Base-by-base conservation (phyloP, 2,329 filamentous ascomycete species). In the Didymella exigua region DNA sequence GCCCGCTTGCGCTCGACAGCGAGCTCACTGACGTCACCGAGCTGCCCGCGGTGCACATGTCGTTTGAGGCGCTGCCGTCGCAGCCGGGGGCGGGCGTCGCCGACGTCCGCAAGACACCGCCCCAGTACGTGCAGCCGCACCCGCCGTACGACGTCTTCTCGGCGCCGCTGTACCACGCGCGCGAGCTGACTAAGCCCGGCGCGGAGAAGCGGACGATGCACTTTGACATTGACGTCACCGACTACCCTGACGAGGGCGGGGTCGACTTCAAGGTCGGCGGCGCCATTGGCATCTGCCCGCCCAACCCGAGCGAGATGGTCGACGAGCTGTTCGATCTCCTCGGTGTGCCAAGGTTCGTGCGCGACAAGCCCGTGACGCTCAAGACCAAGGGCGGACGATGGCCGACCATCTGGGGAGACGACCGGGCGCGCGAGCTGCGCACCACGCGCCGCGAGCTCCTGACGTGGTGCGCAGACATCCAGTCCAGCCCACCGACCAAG, bases 391-490 rank as follows among this genome's bases (percentile, higher is more conserved):
- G 82, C 57, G 93, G 93, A 29, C 85, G 95, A 44, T 99, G 93
- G 93, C 95, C 95, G 4, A 99, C 95, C 0, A 96, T 99, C 44
- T 99, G 95, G 95, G 95, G 93, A 36, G 91, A 96, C 2, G 93
- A 98, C 18, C 78, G 90, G 75, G 77, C 93, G 6, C 86, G 95
- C 52, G 88, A 95, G 72, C 81, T 99, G n/a, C 81, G 93, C 51
- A 96, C 93, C 3, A 98, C 93, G 0, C 87, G 93, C 42, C 85
- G 93, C 44, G 93, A 96, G 73, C 81, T 99, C n/a, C 81, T 99
- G 50, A 96, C 89, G 9, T 99, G 95, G 95, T 97, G 93, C 73
- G 88, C 89, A 23, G 95, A 99, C 73, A 86, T 98, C 59, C 92
- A 97, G 75, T 96, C 91, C 13, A 92, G 93, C 66, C 88, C 93